phyloP scores from a whole-genome alignment of 768 basidiomycete species.

The Exidia glandulosa region DNA sequence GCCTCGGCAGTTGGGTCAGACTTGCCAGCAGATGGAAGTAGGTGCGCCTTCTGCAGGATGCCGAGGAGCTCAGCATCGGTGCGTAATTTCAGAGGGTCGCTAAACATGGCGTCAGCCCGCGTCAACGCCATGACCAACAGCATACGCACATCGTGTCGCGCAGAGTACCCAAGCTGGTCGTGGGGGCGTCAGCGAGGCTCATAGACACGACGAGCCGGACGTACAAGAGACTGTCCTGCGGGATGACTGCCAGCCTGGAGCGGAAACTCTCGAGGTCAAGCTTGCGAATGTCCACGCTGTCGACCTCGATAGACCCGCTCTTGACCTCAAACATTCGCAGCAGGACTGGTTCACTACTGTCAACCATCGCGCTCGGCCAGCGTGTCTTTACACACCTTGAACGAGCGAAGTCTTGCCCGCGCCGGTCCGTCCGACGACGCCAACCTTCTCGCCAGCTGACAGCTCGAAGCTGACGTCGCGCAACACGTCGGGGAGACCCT shows the following conservation, averaged over 20 bases:
- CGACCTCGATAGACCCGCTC: constrained; percentile 18
- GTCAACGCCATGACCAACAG: not conserved
- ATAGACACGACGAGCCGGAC: constrained; percentile 6
- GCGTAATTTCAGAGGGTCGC: constrained; percentile 40
- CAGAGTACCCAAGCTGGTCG: constrained; percentile 26
- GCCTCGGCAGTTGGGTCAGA: constrained; percentile 36
- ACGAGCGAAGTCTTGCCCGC: constrained; percentile 20
- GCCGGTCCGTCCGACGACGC: constrained; percentile 39
- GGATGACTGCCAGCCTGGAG: constrained; percentile 50
- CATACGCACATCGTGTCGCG: constrained; percentile 34
- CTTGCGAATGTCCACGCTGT: constrained; percentile 39
- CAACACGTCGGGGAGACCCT: constrained; percentile 53
- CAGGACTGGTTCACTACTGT: too few species aligned
- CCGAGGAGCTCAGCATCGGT: constrained; percentile 55
- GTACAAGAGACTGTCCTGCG: constrained; percentile 50
- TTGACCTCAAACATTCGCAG: not conserved
- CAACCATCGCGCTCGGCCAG: too few species aligned
- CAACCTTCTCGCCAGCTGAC: constrained; percentile 51
- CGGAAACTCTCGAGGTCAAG: constrained; percentile 48
- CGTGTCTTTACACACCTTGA: not conserved
- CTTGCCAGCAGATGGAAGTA: constrained; percentile 40
- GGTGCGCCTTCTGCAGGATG: constrained; percentile 47
- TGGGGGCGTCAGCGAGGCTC: not conserved
- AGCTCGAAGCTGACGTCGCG: constrained; percentile 50
- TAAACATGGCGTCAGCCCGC: constrained; percentile 11